Conservation (phyloP, 306 rosid genomes). For the Cucumis sativus region Cucumber_9930_V3 NC_026655.2:18749501-18750000, state of each 20-base stretch:
- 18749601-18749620: neutral
- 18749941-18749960: no score
- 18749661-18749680: slow-evolving; percentile 4
- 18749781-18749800: no score
- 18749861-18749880: neutral
- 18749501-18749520: neutral
- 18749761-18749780: no score
- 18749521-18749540: neutral
- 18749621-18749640: neutral
- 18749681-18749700: neutral
- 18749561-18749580: neutral
- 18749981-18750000: no score
- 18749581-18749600: neutral
- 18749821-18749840: neutral
- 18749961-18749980: no score
- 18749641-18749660: slow-evolving; percentile 1
- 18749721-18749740: neutral
- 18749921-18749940: no score
- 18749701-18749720: neutral
- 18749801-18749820: no score
- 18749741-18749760: no score
- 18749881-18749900: neutral
- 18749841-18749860: neutral
- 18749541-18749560: neutral
- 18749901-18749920: no score